Base-by-base conservation (phyloP, 2,329 filamentous ascomycete species). In the Fusarium udum region DNA sequence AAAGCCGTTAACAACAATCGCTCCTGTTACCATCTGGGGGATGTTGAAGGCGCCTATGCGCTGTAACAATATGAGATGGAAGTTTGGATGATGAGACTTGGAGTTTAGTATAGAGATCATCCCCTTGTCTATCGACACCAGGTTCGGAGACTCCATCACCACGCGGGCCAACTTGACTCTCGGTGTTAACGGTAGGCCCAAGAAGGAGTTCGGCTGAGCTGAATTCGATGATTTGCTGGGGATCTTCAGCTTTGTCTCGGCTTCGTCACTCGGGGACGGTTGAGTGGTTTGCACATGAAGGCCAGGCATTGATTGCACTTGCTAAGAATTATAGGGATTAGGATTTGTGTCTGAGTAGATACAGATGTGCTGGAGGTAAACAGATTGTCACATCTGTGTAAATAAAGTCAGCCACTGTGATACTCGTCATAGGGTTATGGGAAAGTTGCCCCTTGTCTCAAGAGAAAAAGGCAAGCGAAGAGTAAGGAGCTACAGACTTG, bases 81-180 rank as follows among this genome's bases (percentile, higher is more conserved):
- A 32, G 5, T 18, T 32, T 49, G 26, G 15, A n/a, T 13, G 1
- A 32, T n/a, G 10, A 4, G 22, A 2, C 3, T n/a, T 12, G 0
- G 10, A 13, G 11, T n/a, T 0, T 1, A 9, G 7, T 8, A 13
- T 32, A 18, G 22, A 2, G 0, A 32, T 10, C 3, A n/a, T 18
- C 3, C 7, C 5, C 14, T 4, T n/a, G 7, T 13, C 4, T 13
- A n/a, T n/a, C 10, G 22, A 32, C 3, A n/a, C 2, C 22, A 18
- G 11, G 4, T 8, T 18, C 20, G 5, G 4, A 32, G 15, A n/a
- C 28, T n/a, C 28, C 15, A 49, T 6, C 20, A 2, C 22, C 4
- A 32, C 28, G 18, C 22, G 10, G 14, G 13, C 13, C 9, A 48
- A 12, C 22, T 32, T 7, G 15, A 13, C 46, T 32, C 32, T n/a